These are phyloP conservation scores for Chaetoceros tenuissimus DNA, from an alignment of 108 stramenopile species.

Conservation along the genomic window DNA sequence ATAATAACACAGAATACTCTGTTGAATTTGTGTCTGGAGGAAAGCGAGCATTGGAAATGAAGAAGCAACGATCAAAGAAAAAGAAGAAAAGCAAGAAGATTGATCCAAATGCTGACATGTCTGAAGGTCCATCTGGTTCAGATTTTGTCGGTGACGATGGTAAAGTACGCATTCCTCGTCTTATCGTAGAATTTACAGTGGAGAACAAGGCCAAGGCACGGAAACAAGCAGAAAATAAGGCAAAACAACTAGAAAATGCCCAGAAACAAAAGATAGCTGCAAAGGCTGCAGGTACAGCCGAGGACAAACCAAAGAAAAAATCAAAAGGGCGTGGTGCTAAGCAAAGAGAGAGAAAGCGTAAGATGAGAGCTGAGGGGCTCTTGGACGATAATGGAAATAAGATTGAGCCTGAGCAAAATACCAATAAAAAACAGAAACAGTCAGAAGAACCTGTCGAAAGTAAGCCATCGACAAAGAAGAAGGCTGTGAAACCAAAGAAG, in stretches of 20 bases:
- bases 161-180: constrained; percentile 43
- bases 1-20: constrained; percentile 91
- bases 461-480: constrained; percentile 6
- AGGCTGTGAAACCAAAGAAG: constrained; percentile 35
- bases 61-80: constrained; percentile 14
- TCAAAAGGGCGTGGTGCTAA: constrained; percentile 55
- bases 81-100: constrained; percentile 36
- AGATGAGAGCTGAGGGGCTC: constrained; percentile 4
- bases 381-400: constrained; percentile 11
- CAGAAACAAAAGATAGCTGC: constrained; percentile 54
- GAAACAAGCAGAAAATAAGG: constrained; percentile 61
- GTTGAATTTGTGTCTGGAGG: constrained; percentile 61
- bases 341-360: constrained; percentile 72
- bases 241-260: constrained; percentile 61
- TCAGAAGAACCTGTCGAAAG: constrained; percentile 6
- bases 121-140: constrained; percentile 9
- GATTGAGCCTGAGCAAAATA: constrained; percentile 7
- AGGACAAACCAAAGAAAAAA: constrained; percentile 20
- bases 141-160: constrained; percentile 49
- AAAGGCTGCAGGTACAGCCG: constrained; percentile 22
- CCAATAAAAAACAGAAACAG: constrained; percentile 12
- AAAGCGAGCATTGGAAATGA: constrained; percentile 38
- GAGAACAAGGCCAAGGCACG: constrained; percentile 83
- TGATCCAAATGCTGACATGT: constrained; percentile 11
- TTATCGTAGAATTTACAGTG: constrained; percentile 82